Percentiles rank a stretch among this genome's conserved stretches.
These are phyloP conservation scores for Talaromyces sp. DNA, from an alignment of 2,329 filamentous ascomycete species.

Conservation along the genomic window DNA sequence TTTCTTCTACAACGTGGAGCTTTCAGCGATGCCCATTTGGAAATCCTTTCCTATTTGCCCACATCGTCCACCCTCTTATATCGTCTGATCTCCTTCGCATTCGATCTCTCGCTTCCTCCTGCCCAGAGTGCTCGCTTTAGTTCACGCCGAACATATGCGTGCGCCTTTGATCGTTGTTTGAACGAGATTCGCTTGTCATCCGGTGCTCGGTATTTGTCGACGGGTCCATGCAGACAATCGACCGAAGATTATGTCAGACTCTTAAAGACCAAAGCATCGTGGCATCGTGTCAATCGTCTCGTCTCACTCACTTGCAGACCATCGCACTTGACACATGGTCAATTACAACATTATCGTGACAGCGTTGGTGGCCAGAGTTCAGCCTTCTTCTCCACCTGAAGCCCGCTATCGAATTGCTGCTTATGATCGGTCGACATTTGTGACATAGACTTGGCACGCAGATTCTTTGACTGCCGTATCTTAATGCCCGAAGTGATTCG, in stretches of 20 bases:
- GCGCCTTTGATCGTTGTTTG: not conserved
- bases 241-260: constrained; percentile 13
- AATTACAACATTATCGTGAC: not conserved
- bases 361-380: not conserved
- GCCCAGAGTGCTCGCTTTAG: not conserved
- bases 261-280: constrained; percentile 3
- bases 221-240: constrained; percentile 14
- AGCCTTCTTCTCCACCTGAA: not conserved
- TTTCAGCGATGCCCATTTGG: not conserved
- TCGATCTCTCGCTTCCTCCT: not conserved
- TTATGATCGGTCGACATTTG: not conserved
- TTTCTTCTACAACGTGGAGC: constrained; percentile 13
- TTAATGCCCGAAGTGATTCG: constrained; percentile 1
- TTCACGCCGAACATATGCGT: constrained; percentile 5
- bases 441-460: constrained; percentile 5
- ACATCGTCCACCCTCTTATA: not conserved
- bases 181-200: constrained; percentile 2
- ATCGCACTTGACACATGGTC: not conserved
- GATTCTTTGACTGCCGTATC: not conserved
- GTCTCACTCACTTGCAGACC: not conserved
- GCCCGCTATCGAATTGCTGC: not conserved
- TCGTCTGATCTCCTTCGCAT: not conserved
- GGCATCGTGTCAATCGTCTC: not conserved
- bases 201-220: constrained; percentile 12
- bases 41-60: constrained; percentile 7